Base-by-base conservation (phyloP, 345 rosid genomes). In the Pistacia vera region DNA sequence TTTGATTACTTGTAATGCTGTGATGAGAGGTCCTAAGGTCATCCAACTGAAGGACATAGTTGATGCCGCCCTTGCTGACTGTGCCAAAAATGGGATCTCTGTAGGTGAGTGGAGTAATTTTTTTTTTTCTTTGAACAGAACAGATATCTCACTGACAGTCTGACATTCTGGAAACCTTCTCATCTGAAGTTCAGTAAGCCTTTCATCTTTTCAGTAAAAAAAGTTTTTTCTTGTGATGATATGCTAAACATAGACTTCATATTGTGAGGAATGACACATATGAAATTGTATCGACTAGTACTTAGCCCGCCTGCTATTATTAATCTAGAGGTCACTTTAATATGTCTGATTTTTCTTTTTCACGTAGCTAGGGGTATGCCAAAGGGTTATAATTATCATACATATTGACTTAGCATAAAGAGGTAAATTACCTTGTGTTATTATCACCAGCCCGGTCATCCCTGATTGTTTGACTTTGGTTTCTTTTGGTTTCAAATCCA, bases 1-100 rank as follows among this genome's bases (percentile, higher is more conserved):
- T 77, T 84, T 96, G 17, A 82, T 96, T 70, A 91, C 99, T 81
- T 90, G 99, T 78, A 96, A 92, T 89, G 97, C 98, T 75, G 99
- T 96, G 70, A 91, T 77, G 86, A 89, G 99, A 90, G 99, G 99
- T 63, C 82, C 98, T 57, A 96, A 96, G 92, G 78, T 81, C 75
- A 90, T 96, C 78, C 33, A 85, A 71, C 93, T 96, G 75, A 96
- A 96, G 80, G 97, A 91, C 82, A 96, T 96, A 72, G 99, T 96
- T 79, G 99, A 96, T 85, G 87, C 92, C 78, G 95, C 89, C 56
- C 93, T 96, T 78, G 71, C 56, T 72, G 80, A 83, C 69, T 92
- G 97, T 25, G 82, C 91, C 49, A 82, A 86, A 76, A 82, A 81
- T 80, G 97, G 97, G 59, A 70, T 87, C 70, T 90, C 97, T 68